These are phyloP conservation scores for Xylariaceae sp. DNA, from an alignment of 2,329 filamentous ascomycete genomes.

Conservation along the genomic window DNA sequence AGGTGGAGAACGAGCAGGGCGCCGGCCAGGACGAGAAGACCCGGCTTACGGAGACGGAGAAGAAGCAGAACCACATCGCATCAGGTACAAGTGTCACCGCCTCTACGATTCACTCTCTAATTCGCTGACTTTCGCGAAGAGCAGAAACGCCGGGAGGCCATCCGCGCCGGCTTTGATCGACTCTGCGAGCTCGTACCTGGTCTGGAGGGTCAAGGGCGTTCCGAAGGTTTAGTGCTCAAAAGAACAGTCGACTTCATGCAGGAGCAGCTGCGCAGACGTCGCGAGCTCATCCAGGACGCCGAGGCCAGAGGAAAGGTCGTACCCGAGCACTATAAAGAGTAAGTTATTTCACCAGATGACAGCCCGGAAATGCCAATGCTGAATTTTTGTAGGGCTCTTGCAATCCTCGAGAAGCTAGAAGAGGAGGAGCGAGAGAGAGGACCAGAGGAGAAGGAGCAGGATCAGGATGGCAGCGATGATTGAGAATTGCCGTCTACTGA, in stretches of 20 bases:
- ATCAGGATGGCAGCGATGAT: constrained; percentile 1
- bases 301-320: constrained; percentile 47
- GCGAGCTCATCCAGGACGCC: constrained; percentile 49
- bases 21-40: constrained; percentile 37
- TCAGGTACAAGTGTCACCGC: constrained; percentile 31
- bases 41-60: constrained; percentile 45
- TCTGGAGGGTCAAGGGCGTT: constrained; percentile 73
- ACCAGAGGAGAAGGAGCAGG: constrained; percentile 9
- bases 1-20: constrained; percentile 15
- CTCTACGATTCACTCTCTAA: not conserved
- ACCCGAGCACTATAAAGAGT: constrained; percentile 37
- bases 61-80: constrained; percentile 49
- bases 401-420: constrained; percentile 21
- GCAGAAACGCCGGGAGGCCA: constrained; percentile 61
- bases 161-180: constrained; percentile 76
- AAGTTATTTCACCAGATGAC: too few species aligned
- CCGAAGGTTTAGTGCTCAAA: constrained; percentile 76
- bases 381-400: constrained; percentile 17
- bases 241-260: constrained; percentile 60
- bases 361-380: too few species aligned
- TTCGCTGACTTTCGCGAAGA: constrained; percentile 23
- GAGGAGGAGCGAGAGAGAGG: constrained; percentile 14
- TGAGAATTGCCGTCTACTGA: too few species aligned
- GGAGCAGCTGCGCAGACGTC: constrained; percentile 50
- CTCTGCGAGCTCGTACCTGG: constrained; percentile 75